A percentile compares a stretch with the other conserved stretches of the same genome.
These are phyloP conservation scores for Vitis cinerea DNA, from an alignment of 164 flowering plant genomes.

Conservation along the genomic window DNA sequence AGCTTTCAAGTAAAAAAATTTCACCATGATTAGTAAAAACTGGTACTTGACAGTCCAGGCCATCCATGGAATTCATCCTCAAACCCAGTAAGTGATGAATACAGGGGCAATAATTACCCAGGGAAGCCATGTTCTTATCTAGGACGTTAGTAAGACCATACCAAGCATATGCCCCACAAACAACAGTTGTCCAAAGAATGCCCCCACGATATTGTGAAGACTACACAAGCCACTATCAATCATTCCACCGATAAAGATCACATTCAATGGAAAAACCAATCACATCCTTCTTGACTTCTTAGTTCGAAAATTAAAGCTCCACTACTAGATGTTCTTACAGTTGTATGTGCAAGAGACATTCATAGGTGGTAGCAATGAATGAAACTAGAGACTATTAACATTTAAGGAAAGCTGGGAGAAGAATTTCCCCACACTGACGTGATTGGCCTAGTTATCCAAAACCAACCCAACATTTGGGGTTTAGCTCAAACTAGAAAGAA, in stretches of 20 bases:
- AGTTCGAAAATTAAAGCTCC: conserved; percentile 3
- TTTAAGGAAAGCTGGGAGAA: not conserved
- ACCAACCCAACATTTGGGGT: not conserved
- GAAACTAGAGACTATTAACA: not conserved
- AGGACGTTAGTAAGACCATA: conserved; percentile 14
- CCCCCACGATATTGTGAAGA: conserved; percentile 10
- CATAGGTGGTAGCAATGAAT: not conserved
- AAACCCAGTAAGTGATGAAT: not conserved
- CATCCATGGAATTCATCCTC: not conserved
- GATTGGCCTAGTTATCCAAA: not conserved
- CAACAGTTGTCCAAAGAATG: conserved; percentile 14
- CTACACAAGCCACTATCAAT: conserved; percentile 20
- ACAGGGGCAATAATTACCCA: not conserved
- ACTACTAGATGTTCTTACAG: conserved; percentile 5
- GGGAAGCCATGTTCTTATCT: conserved; percentile 15
- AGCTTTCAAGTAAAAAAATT: not conserved
- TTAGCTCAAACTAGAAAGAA: not conserved
- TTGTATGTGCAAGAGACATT: no score
- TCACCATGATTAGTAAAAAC: not conserved
- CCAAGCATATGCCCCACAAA: conserved; percentile 30
- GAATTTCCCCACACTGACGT: not conserved
- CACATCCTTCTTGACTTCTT: conserved; percentile 4
- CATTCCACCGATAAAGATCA: conserved; percentile 16
- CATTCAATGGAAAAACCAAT: conserved; percentile 13
- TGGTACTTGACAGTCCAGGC: not conserved